A percentile compares a stretch with the other conserved stretches of the same genome.
Evolutionary conservation across 768 basidiomycete species (phyloP).

Genomic region (Coprinopsis cinerea): DNA sequence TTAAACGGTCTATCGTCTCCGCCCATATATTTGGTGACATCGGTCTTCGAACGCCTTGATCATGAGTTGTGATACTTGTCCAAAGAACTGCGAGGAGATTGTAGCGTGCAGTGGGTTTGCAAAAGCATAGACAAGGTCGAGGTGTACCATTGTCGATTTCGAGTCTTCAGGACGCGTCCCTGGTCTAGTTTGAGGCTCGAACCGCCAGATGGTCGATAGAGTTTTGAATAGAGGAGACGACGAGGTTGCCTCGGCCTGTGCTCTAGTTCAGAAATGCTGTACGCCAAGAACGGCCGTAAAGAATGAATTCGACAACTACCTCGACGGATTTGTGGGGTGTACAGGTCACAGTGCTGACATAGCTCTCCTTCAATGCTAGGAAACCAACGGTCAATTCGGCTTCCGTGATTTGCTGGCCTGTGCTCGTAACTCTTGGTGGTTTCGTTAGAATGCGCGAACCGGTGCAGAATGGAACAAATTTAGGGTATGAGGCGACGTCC

Average conservation of each 20-base stretch:
- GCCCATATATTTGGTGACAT: conserved; percentile 68
- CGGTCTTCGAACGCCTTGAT: conserved; percentile 88
- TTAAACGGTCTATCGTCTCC: background rate
- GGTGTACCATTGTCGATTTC: conserved; percentile 68
- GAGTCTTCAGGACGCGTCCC: conserved; percentile 18
- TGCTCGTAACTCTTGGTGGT: conserved; percentile 19
- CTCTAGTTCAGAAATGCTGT: no score
- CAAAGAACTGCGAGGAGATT: conserved; percentile 81
- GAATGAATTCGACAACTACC: conserved; percentile 37
- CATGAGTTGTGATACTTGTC: conserved; percentile 83
- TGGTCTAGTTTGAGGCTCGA: conserved; percentile 43
- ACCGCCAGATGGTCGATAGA: conserved; percentile 68
- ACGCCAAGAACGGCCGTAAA: conserved; percentile 4
- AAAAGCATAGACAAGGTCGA: conserved; percentile 84
- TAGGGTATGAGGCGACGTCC: conserved; percentile 79
- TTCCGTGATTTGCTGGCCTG: conserved; percentile 48
- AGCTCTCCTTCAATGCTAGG: conserved; percentile 80
- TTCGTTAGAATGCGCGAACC: conserved; percentile 56
- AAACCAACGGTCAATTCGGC: conserved; percentile 90
- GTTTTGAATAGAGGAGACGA: conserved; percentile 70
- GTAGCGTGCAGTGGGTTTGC: conserved; percentile 80
- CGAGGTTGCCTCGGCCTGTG: conserved; percentile 65
- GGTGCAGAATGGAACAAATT: conserved; percentile 87
- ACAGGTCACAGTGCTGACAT: conserved; percentile 80
- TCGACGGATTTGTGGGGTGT: conserved; percentile 72